A percentile compares a stretch with the other conserved stretches of the same genome.
phyloP scores from a whole-genome alignment of 441 rosid species.

The Isatis lusitanica region DNA sequence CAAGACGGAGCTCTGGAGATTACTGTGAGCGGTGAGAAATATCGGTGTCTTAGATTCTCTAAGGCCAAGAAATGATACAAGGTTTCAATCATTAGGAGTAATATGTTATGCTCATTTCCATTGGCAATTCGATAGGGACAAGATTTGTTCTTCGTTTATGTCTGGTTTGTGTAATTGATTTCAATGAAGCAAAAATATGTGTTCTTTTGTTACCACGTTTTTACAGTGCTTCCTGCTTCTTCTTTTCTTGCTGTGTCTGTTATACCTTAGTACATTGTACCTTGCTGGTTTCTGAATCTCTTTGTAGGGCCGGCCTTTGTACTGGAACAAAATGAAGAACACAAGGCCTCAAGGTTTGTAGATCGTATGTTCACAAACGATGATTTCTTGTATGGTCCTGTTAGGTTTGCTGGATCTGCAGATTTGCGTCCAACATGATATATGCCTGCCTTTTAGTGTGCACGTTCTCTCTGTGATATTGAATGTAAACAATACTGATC shows the following conservation, averaged over 20 bases:
- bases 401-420: neutral
- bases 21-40: slow-evolving; percentile 84
- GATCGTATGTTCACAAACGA: neutral
- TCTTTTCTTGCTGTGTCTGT: neutral
- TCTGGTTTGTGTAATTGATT: slow-evolving; percentile 18
- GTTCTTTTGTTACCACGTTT: neutral
- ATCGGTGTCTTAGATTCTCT: slow-evolving; percentile 70
- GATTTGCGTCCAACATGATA: neutral
- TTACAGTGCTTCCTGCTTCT: neutral
- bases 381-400: neutral
- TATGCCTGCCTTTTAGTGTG: neutral
- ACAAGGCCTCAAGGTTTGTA: neutral
- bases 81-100: neutral
- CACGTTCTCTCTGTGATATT: neutral
- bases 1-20: slow-evolving; percentile 87
- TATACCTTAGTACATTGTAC: neutral
- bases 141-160: slow-evolving; percentile 12
- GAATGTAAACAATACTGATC: neutral
- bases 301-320: neutral
- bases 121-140: slow-evolving; percentile 6
- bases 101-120: neutral
- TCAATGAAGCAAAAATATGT: slow-evolving; percentile 18
- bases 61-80: slow-evolving; percentile 71
- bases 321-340: neutral
- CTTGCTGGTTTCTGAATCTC: neutral